Evolutionary conservation across 2,329 filamentous ascomycete genomes (phyloP), one percentile per base, ranked within the genome.

Genomic region (Apiospora malaysiana): DNA sequence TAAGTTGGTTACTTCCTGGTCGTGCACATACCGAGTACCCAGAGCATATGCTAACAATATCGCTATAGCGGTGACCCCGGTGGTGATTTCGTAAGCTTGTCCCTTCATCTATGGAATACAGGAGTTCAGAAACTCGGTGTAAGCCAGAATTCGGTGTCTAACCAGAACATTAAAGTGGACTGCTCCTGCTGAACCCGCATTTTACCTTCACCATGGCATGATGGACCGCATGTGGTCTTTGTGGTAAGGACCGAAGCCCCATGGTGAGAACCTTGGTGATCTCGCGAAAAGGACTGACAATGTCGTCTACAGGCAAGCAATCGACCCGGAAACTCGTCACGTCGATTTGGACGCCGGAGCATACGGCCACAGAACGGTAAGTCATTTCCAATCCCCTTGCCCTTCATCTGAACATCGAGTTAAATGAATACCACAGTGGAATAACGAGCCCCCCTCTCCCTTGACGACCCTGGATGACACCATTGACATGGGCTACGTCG

Each of bases 401-500:
- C 2, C 25, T 21, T 14, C 23, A 27, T 18, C 14, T 25, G 47
- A 25, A 16, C 25, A 18, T 18, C 16, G 27, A n/a, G 27, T 27
- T 59, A 27, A 59, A 8, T 3, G 16, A 37, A 59, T 10, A 32
- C 16, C 27, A n/a, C 51, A 63, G 56, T 63, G 56, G 56, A 63
- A 63, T 4, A 63, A 63, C 9, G 56, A 63, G 16, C 56, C 56
- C 1, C 56, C 56, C 2, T 63, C 56, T 12, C 56, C 56, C 56
- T 10, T 63, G 16, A 63, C 56, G 16, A 37, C 27, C 32, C 18
- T 63, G 4, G 56, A 63, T 9, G 56, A 40, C 56, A 6, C 18
- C 8, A 63, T 63, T 14, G 56, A 63, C 7, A 63, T 63, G 56
- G 56, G 56, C 8, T 63, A 63, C 56, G 56, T 63, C 7, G 56